Conservation (phyloP, 805 yeast genomes). For the Metschnikowia dekortorum region DNA sequence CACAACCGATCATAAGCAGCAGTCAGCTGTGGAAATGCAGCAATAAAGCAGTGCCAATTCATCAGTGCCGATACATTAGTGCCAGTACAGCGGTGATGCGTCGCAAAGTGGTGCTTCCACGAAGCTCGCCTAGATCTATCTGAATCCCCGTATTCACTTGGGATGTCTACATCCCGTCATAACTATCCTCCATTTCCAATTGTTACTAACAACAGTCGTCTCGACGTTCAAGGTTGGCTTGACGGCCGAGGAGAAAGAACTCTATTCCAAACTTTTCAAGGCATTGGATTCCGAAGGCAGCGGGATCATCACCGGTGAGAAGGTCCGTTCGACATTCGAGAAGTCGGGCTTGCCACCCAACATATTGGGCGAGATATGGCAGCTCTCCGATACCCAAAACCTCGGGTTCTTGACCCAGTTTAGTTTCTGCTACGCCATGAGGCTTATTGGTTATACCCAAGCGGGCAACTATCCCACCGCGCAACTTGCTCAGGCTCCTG, state of each 20-base stretch:
- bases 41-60: no score
- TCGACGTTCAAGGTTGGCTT: constrained; percentile 43
- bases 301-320: constrained; percentile 85
- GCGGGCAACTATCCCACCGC: constrained; percentile 55
- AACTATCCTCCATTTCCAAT: neutral
- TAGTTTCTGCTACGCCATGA: constrained; percentile 81
- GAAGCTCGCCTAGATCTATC: no score
- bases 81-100: no score
- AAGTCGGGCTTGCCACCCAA: constrained; percentile 79
- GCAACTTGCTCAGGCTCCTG: constrained; percentile 50
- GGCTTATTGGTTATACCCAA: constrained; percentile 87
- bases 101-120: no score
- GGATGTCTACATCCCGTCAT: no score
- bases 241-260: constrained; percentile 71
- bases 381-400: constrained; percentile 83
- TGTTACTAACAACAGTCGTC: constrained; percentile 3
- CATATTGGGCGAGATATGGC: constrained; percentile 88
- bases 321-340: constrained; percentile 77
- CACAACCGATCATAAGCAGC: no score
- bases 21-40: no score
- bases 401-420: constrained; percentile 76
- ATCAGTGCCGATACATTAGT: no score
- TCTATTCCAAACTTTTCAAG: constrained; percentile 72
- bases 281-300: constrained; percentile 72
- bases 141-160: no score